Evolutionary conservation across 2,329 filamentous ascomycete genomes (phyloP), one percentile per base, ranked within the genome.

Genomic region (Trichoderma afroharzianum): DNA sequence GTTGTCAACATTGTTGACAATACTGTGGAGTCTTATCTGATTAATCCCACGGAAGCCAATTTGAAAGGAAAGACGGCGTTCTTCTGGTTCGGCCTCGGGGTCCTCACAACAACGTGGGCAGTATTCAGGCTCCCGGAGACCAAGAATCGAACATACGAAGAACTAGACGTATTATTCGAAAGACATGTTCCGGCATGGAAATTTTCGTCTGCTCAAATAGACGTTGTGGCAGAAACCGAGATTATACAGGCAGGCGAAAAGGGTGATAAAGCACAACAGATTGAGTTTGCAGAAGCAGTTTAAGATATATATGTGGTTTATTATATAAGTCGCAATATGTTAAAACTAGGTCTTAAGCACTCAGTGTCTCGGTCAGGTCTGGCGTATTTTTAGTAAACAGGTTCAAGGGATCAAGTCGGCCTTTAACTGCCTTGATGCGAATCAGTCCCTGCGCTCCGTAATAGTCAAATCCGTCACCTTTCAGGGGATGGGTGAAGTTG

Each of bases 121-220:
- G 43, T 50, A 21, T 50, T 50, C 43, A 50, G 43, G 43, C 43
- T 50, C 43, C 43, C 43, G n/a, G 43, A 50, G 9, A 50, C 43
- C n/a, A 50, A 50, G 6, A 61, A 61, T 61, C 79, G 83, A 11
- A 83, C 82, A 0, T 85, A 84, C 72, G 83, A 82, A 3, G 83
- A 85, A 74, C 70, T 81, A 57, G 79, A 81, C 63, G 30, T 78
- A 63, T 75, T 80, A 6, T 81, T 81, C 62, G 78, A 80, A 71
- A 72, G 76, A 58, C 68, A 71, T 18, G 74, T 81, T 9, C 59
- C 78, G 9, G 78, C 79, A 24, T 76, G 78, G 71, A 77, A 77
- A 43, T 81, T 80, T 66, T 36, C 32, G 7, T 62, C 58, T 11
- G 32, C 58, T 26, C 58, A 62, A 39, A 62, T 62, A 6, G 58